Base-by-base conservation (phyloP, 2,329 filamentous ascomycete species). In the Fusarium anthophilum region DNA sequence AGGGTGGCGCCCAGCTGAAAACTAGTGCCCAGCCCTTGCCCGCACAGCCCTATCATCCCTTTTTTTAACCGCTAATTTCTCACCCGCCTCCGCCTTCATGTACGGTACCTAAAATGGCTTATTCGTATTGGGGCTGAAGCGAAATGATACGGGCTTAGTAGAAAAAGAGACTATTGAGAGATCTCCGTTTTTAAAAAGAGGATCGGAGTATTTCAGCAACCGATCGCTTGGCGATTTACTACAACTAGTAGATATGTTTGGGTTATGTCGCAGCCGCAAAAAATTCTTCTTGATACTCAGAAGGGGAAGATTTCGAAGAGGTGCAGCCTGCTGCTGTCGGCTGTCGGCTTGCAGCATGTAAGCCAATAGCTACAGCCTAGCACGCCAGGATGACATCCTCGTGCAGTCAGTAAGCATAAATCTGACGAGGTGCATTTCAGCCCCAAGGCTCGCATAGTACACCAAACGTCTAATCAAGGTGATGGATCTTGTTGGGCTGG, bases 1-100 rank as follows among this genome's bases (percentile, higher is more conserved):
- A n/a, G 20, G 13, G 65, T 55, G 41, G 60, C 58, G 64, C 45
- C 41, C 3, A 72, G 64, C 69, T 73, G 59, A 61, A 73, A 73
- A 62, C 24, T 60, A 55, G 50, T 17, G 17, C 5, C 22, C 51
- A 50, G 32, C n/a, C 30, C 11, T 18, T 18, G 28, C 8, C 15
- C 32, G 45, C 54, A 41, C 37, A 41, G n/a, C 37, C 35, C 57
- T 61, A 24, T 38, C 28, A 30, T 38, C 24, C 38, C 51, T 45
- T 38, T 8, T 32, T 26, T 13, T 10, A 28, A 12, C 28, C 12
- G 22, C 68, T 70, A 70, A 60, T 65, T 70, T 69, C 65, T 65
- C 58, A 70, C 65, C 37, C 17, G 44, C 41, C 37, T 39, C 13
- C 38, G 56, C 56, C 28, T 11, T 3, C 2, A 24, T 39, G 51